A percentile compares a stretch with the other conserved stretches of the same genome.
Evolutionary conservation across 176 grass and related monocot species (phyloP).

Genomic region (Ampelocalamus luodianensis): DNA sequence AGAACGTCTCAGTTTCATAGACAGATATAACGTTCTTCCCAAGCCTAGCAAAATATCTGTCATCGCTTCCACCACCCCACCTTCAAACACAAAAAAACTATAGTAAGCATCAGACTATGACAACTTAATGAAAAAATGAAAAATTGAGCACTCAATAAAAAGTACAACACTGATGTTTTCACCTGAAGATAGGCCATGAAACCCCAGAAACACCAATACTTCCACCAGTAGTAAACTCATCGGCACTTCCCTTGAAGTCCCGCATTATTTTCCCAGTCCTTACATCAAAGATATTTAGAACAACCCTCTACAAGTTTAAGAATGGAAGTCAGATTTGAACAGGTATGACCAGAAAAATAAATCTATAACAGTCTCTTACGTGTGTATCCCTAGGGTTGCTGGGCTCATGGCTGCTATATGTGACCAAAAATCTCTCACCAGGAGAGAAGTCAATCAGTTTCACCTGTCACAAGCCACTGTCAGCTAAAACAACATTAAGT

Average conservation of each 20-base stretch:
- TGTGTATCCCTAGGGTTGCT: slow-evolving; percentile 92
- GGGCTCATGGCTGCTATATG: slow-evolving; percentile 92
- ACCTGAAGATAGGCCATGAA: slow-evolving; percentile 94
- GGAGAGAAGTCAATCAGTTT: slow-evolving; percentile 97
- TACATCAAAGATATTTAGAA: slow-evolving; percentile 90
- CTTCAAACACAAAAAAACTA: slow-evolving; percentile 54
- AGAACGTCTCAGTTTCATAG: slow-evolving; percentile 86
- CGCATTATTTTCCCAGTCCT: slow-evolving; percentile 89
- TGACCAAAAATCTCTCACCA: slow-evolving; percentile 82
- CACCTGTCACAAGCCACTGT: slow-evolving; percentile 62
- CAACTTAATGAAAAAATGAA: slow-evolving; percentile 12
- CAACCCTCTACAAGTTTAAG: slow-evolving; percentile 58
- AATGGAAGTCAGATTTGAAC: slow-evolving; percentile 28
- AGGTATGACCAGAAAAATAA: slow-evolving; percentile 6
- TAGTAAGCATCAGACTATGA: slow-evolving; percentile 13
- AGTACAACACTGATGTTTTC: neutral
- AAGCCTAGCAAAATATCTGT: slow-evolving; percentile 97
- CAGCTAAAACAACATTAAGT: slow-evolving; percentile 33
- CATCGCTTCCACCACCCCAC: slow-evolving; percentile 89
- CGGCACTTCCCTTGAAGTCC: slow-evolving; percentile 86
- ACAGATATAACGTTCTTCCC: slow-evolving; percentile 92
- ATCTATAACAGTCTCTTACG: slow-evolving; percentile 49
- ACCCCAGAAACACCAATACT: slow-evolving; percentile 77
- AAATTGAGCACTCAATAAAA: neutral
- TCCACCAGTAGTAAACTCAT: slow-evolving; percentile 75